Base-by-base conservation (phyloP, 495 filamentous ascomycete genomes). In the Penicillium canariense region DNA sequence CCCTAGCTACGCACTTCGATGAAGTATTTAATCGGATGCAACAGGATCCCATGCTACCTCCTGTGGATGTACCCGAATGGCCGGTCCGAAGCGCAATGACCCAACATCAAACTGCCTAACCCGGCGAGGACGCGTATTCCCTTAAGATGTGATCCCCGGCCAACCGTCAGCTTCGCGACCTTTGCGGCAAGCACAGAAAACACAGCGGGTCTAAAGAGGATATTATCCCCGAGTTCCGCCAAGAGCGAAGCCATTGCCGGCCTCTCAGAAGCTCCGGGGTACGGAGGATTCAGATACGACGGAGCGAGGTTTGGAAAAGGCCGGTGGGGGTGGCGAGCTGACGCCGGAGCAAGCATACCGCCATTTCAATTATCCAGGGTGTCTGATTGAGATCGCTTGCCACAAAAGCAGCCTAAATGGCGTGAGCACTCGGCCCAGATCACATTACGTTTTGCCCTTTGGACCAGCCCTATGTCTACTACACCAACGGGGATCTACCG, bases 281-380 rank as follows among this genome's bases (percentile, higher is more conserved):
- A 39, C 2, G 14, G 30, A 25, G 18, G 23, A 40, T 20, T 11
- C 49, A 51, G 12, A 42, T 51, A 51, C 49, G 26, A 51, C 49
- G 36, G 49, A 51, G 26, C 18, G 36, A 51, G 35, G 23, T 42
- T 26, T 23, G 26, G 36, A 36, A 8, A 28, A 23, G 36, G 11
- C 18, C 7, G n/a, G 25, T 23, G 43, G 28, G 14, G 11, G n/a
- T n/a, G n/a, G n/a, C n/a, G 18, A 31, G 49, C 36, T 51, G 36
- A 51, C 49, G 49, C 42, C 36, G 49, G 15, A 14, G 22, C 22
- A 23, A 28, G 2, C 10, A 39, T 50, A 28, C 25, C 34, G 22
- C 20, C 7, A 12, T 34, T n/a, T 5, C 34, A 26, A 39, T 46
- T 36, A 76, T 42, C 81, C 81, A 50, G 23, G 14, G 22, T 18